Evolutionary conservation across 768 basidiomycete genomes (phyloP).

Genomic region (Termitomyces sp.): DNA sequence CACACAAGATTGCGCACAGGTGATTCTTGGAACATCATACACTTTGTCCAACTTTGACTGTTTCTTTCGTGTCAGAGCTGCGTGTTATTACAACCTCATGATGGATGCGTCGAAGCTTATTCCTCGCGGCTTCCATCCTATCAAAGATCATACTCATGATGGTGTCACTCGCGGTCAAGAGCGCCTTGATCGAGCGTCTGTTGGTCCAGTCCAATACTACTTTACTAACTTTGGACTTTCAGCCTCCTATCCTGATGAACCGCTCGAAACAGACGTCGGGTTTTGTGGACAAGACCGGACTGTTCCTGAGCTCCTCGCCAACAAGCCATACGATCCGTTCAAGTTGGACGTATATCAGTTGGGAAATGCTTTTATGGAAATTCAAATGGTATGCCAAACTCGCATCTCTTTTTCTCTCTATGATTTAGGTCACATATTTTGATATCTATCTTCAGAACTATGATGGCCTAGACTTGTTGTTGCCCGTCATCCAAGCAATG

Average conservation of each 20-base stretch:
- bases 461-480: background rate
- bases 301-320: slow-evolving; percentile 19
- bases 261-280: background rate
- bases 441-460: background rate
- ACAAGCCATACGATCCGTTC: slow-evolving; percentile 23
- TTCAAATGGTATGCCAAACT: background rate
- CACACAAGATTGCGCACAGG: background rate
- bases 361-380: slow-evolving; percentile 11
- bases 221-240: slow-evolving; percentile 23
- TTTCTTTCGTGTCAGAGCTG: slow-evolving; percentile 19
- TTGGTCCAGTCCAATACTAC: slow-evolving; percentile 20
- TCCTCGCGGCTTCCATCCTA: slow-evolving; percentile 10
- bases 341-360: slow-evolving; percentile 24
- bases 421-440: too few relatives aligned
- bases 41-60: background rate
- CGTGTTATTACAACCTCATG: slow-evolving; percentile 13
- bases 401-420: too few relatives aligned
- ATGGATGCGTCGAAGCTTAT: slow-evolving; percentile 10
- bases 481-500: background rate
- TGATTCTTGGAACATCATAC: background rate
- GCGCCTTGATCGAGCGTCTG: slow-evolving; percentile 13
- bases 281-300: slow-evolving; percentile 14
- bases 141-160: background rate
- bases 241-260: background rate
- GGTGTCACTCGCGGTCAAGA: background rate